Base-by-base conservation (phyloP, 768 basidiomycete species). In the Rhodotorula paludigena region DNA sequence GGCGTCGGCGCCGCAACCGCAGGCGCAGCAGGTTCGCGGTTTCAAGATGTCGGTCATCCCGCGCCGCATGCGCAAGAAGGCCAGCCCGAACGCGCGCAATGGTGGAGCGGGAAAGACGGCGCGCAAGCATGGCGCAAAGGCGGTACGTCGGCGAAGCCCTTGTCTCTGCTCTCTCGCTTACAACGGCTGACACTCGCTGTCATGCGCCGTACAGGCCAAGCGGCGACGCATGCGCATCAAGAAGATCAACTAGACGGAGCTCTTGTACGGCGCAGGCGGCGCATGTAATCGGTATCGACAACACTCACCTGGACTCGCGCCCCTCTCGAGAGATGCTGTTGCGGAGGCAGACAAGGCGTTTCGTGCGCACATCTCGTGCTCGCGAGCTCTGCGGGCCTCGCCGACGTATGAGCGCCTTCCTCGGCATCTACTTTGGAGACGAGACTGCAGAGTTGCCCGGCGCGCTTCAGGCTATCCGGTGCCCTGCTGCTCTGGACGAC, bases 41-140 rank as follows among this genome's bases (percentile, higher is more conserved):
- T 68, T 42, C 67, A 68, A 68, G 67, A 60, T 63, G 62, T n/a
- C n/a, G n/a, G n/a, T n/a, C n/a, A n/a, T n/a, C n/a, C 67, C 67
- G 36, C 28, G 36, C 28, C 63, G 47, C 35, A 55, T 68, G 57
- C 45, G 48, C 33, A 59, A 60, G 32, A 58, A 59, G 52, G 25
- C 52, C 52, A 63, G 61, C 44, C 57, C 67, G 2, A 7, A 60
- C 20, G n/a, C 57, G 44, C 49, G 67, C 47, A 68, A 60, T 54
- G 36, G 44, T 5, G 62, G 61, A 5, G 49, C 47, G 25, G 66
- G 66, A 23, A 68, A 68, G 67, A 60, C 67, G 21, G 61, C 67
- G 25, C 45, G 61, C 62, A 68, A 57, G 28, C 45, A 57, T 36
- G 12, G 42, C 25, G 42, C 56, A 33, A 4, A 36, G 44, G n/a